Evolutionary conservation across 2,329 filamentous ascomycete species (phyloP).

Genomic region (Blastomyces parvus): DNA sequence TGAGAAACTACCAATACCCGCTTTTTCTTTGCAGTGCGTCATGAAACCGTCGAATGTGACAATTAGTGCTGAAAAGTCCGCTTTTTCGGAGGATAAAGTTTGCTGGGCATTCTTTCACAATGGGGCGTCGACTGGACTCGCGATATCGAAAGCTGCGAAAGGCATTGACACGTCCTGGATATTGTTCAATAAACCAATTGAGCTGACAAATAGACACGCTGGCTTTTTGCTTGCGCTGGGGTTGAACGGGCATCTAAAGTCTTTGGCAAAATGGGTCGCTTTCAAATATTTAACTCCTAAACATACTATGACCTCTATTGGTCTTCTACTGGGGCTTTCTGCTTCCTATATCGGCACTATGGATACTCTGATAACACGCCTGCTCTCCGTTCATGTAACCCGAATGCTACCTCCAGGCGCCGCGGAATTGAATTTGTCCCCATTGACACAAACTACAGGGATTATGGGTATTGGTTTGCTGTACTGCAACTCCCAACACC

Average conservation of each 20-base stretch:
- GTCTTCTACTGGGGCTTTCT: constrained; percentile 80
- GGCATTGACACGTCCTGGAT: constrained; percentile 99
- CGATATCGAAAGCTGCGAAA: constrained; percentile 79
- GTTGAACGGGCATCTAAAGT: constrained; percentile 88
- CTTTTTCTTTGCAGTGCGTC: constrained; percentile 83
- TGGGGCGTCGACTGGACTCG: constrained; percentile 82
- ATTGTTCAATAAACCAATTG: constrained; percentile 88
- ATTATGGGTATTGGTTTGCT: constrained; percentile 94
- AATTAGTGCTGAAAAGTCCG: constrained; percentile 78
- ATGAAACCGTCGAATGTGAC: constrained; percentile 89
- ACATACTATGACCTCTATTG: constrained; percentile 98
- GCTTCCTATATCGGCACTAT: constrained; percentile 94
- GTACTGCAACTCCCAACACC: constrained; percentile 91
- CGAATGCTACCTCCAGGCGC: constrained; percentile 86
- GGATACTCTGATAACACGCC: constrained; percentile 86
- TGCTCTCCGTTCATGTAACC: constrained; percentile 92
- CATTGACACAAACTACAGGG: constrained; percentile 86
- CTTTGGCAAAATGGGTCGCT: constrained; percentile 92
- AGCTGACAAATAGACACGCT: constrained; percentile 91
- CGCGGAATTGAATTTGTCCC: constrained; percentile 86
- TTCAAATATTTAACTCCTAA: constrained; percentile 99
- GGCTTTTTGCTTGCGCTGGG: constrained; percentile 86
- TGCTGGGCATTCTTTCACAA: constrained; percentile 99
- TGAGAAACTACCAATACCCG: constrained; percentile 79
- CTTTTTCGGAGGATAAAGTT: constrained; percentile 91